phyloP scores from a whole-genome alignment of 495 filamentous ascomycete genomes.

The Hyphodiscus hymeniophilus region DNA sequence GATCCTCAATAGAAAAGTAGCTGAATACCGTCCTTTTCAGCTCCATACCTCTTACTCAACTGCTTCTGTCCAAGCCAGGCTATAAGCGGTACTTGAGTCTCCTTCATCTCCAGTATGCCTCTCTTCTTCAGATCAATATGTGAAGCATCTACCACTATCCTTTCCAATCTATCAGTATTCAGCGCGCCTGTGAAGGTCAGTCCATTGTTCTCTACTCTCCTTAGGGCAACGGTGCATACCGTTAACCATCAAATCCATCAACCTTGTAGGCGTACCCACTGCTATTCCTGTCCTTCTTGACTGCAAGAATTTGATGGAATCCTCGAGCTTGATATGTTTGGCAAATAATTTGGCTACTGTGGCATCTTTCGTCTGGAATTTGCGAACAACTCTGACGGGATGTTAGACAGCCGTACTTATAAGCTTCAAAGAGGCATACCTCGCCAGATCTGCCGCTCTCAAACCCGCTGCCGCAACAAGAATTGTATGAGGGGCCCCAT shows the following conservation, averaged over 20 bases:
- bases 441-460: slow-evolving; percentile 69
- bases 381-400: slow-evolving; percentile 57
- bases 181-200: slow-evolving; percentile 45
- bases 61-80: slow-evolving; percentile 57
- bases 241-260: slow-evolving; percentile 73
- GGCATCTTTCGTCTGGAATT: slow-evolving; percentile 68
- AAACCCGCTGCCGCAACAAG: slow-evolving; percentile 72
- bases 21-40: slow-evolving; percentile 38
- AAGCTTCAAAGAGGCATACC: slow-evolving; percentile 32
- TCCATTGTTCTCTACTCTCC: too few relatives aligned
- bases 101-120: slow-evolving; percentile 86
- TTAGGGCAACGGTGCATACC: slow-evolving; percentile 43
- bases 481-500: slow-evolving; percentile 79
- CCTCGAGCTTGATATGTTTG: slow-evolving; percentile 93
- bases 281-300: slow-evolving; percentile 67
- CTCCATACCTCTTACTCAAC: slow-evolving; percentile 60
- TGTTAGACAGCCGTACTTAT: not conserved
- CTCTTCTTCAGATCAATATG: slow-evolving; percentile 89
- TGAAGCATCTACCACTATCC: slow-evolving; percentile 81
- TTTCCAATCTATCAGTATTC: slow-evolving; percentile 56
- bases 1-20: slow-evolving; percentile 43
- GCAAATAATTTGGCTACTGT: slow-evolving; percentile 88
- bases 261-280: slow-evolving; percentile 76
- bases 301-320: slow-evolving; percentile 72
- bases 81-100: slow-evolving; percentile 69